Evolutionary conservation across 345 rosid genomes (phyloP).

Genomic region (Gossypium australe): DNA sequence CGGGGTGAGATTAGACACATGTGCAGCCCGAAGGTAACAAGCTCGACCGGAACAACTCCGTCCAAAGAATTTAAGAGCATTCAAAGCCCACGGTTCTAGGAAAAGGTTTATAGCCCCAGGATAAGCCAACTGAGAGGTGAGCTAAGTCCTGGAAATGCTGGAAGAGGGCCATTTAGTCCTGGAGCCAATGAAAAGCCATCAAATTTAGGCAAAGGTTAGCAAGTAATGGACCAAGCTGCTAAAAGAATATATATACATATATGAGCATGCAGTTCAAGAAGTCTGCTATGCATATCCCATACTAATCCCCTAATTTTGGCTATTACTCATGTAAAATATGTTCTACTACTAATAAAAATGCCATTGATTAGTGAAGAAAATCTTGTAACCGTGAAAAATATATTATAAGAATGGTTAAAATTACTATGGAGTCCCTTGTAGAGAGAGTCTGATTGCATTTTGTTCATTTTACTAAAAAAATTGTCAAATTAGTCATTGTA

Average conservation of each 20-base stretch:
- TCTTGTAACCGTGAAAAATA: no score
- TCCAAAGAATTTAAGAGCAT: slow-evolving; percentile 36
- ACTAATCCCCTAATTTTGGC: neutral
- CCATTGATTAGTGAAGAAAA: neutral
- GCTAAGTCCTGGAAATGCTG: no score
- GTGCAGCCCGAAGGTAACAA: slow-evolving; percentile 51
- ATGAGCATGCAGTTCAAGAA: neutral
- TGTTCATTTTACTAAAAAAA: no score
- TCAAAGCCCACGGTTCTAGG: slow-evolving; percentile 52
- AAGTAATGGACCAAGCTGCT: no score
- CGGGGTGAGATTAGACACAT: slow-evolving; percentile 73
- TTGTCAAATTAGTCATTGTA: no score
- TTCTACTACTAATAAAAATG: neutral
- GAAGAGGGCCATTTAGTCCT: no score
- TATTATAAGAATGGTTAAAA: no score
- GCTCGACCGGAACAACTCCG: slow-evolving; percentile 36
- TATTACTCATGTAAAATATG: neutral
- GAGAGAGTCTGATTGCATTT: no score
- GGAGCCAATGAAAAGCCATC: no score
- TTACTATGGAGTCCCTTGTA: no score
- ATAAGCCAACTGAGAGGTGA: slow-evolving; percentile 17
- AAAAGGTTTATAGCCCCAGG: slow-evolving; percentile 52
- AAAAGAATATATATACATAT: no score
- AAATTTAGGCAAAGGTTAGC: no score
- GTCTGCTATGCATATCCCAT: neutral